phyloP scores from a whole-genome alignment of 2,329 filamentous ascomycete species.

The Fusarium dlaminii region DNA sequence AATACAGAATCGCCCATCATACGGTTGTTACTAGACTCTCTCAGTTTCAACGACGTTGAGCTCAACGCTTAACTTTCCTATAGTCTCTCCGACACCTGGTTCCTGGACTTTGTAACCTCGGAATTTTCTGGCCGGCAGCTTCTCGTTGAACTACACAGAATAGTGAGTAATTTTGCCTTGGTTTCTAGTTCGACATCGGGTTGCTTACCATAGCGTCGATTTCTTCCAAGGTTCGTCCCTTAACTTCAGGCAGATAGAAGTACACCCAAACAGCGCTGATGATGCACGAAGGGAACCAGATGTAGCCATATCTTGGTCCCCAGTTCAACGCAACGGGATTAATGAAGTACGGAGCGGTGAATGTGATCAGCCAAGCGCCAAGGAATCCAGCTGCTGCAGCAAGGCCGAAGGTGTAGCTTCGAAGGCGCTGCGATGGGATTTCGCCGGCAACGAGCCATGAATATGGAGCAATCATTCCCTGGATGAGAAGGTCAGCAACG shows the following conservation, averaged over 20 bases:
- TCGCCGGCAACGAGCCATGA: conserved; percentile 38
- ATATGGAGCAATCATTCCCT: conserved; percentile 40
- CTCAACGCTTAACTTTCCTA: conserved; percentile 21
- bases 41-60: conserved; percentile 20
- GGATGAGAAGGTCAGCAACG: rapidly evolving
- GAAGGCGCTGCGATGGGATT: conserved; percentile 37
- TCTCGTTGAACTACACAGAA: conserved; percentile 15
- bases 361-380: conserved; percentile 37
- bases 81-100: not conserved
- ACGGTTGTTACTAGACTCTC: not conserved
- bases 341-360: conserved; percentile 38
- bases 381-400: conserved; percentile 32
- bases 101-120: conserved; percentile 2
- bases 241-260: conserved; percentile 34
- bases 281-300: conserved; percentile 38
- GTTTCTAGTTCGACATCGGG: rapidly evolving
- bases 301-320: conserved; percentile 38
- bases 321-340: conserved; percentile 37
- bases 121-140: conserved; percentile 30
- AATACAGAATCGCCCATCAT: rapidly evolving
- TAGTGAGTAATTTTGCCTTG: not conserved
- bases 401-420: conserved; percentile 37
- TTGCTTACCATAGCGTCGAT: conserved; percentile 33
- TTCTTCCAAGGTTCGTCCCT: conserved; percentile 35
- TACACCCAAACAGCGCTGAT: conserved; percentile 33